phyloP scores from a whole-genome alignment of 2,329 filamentous ascomycete genomes.

The Botrytis deweyae region DNA sequence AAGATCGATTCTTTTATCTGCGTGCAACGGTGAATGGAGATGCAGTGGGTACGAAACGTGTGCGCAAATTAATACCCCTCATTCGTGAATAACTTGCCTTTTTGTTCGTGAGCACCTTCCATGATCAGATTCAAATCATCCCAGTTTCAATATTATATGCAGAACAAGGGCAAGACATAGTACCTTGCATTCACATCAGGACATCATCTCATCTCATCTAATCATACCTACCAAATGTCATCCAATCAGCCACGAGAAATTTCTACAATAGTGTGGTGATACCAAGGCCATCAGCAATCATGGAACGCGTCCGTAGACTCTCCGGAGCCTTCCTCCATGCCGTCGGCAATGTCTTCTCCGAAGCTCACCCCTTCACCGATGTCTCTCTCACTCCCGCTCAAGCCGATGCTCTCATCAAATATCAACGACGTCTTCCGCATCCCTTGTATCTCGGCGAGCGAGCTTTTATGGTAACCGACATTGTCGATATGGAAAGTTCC shows the following conservation, averaged over 20 bases:
- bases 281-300: background rate
- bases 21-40: background rate
- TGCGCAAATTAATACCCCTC: background rate
- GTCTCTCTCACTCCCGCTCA: conserved; percentile 27
- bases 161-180: background rate
- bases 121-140: background rate
- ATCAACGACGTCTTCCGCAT: conserved; percentile 25
- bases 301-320: conserved; percentile 21
- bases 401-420: conserved; percentile 27
- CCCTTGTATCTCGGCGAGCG: conserved; percentile 25
- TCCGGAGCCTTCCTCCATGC: conserved; percentile 26
- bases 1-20: background rate
- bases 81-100: background rate
- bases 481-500: conserved; percentile 17
- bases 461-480: conserved; percentile 26
- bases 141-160: background rate
- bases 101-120: conserved; percentile 13
- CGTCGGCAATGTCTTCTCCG: conserved; percentile 28
- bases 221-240: background rate
- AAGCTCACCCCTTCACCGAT: conserved; percentile 28
- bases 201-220: background rate
- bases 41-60: background rate
- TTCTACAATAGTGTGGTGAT: background rate
- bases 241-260: conserved; percentile 2
- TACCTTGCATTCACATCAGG: conserved; percentile 6